Base-by-base conservation (phyloP, 129 eudicot genomes). In the Scalesia atractyloides region DNA sequence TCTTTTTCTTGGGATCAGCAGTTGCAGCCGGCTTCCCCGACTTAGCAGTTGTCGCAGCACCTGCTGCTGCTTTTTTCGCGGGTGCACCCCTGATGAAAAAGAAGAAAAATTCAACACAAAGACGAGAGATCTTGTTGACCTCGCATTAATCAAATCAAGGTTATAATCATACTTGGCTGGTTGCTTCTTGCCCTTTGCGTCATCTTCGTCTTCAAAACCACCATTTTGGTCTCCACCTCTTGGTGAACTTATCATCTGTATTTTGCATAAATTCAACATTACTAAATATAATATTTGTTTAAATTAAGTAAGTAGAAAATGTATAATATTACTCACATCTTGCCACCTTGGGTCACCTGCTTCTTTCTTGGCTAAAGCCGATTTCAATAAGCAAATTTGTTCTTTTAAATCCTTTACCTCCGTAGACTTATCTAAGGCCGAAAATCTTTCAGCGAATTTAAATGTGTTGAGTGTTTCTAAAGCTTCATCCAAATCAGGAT, bases 361-460 rank as follows among this genome's bases (percentile, higher is more conserved):
- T 49, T 89, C 97, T 70, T 76, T 92, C 49, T 77, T 84, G 66
- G 90, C 86, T 74, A 93, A 80, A 49, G 92, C 86, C 49, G 89
- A 82, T 76, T 84, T 87, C 34, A 85, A 84, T 65, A 15, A 72
- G 34, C 94, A 84, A 76, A 78, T 46, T 80, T 91, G 96, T 60
- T 91, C 93, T 80, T 88, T 91, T 10, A 91, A 83, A 63, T 91
- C 97, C 76, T 82, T 86, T 16, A 83, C 87, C 4, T 86, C 88
- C 33, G 73, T 9, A 77, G 80, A 68, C 66, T 75, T 75, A 59
- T 88, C 97, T 30, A 89, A 83, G 13, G 84, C 73, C 0, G 97
- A 91, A 77, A 89, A 91, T 22, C 97, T 83, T 75, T 91, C 96
- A 68, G 89, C 92, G 74, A 86, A 91, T 83, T 91, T 91, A 72